Evolutionary conservation across 805 yeast genomes (phyloP).

Genomic region (Myxozyma nipponensis): DNA sequence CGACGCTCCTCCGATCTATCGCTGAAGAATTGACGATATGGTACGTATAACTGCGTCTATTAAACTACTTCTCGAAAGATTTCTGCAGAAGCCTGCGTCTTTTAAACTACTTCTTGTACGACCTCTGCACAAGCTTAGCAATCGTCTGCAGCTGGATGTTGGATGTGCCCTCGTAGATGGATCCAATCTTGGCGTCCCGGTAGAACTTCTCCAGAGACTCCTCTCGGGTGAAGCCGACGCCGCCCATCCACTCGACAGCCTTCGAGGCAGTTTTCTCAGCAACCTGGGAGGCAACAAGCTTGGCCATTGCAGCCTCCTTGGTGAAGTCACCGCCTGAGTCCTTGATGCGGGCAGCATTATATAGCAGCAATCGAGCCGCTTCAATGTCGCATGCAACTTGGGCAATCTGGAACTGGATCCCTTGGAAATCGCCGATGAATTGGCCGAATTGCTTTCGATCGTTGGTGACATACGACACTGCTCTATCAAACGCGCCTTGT

Average conservation of each 20-base stretch:
- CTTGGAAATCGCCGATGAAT: constrained; percentile 44
- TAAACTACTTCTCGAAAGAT: too few species aligned
- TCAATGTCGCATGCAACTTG: constrained; percentile 45
- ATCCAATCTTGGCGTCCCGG: constrained; percentile 45
- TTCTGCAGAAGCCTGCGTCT: neutral
- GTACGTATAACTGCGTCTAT: too few species aligned
- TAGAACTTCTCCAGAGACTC: constrained; percentile 43
- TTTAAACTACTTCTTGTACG: constrained; percentile 21
- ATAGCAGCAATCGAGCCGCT: constrained; percentile 42
- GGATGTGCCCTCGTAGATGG: constrained; percentile 46
- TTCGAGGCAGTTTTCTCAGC: constrained; percentile 42
- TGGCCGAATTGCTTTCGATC: constrained; percentile 45
- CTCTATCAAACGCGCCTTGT: constrained; percentile 43
- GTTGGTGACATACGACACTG: constrained; percentile 39
- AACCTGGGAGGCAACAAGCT: constrained; percentile 41
- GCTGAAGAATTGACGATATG: too few species aligned
- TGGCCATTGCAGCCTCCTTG: constrained; percentile 47
- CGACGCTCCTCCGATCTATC: too few species aligned
- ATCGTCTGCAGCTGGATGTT: constrained; percentile 45
- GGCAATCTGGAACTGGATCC: constrained; percentile 47
- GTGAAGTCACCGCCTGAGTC: constrained; percentile 41
- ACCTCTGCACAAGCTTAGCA: constrained; percentile 41
- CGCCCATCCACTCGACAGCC: constrained; percentile 49
- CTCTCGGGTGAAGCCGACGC: constrained; percentile 46
- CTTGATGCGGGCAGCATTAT: constrained; percentile 47